A percentile compares a stretch with the other conserved stretches of the same genome.
Conservation (phyloP, 169 alveolate genomes). For the Cryptosporidium bovis region DNA sequence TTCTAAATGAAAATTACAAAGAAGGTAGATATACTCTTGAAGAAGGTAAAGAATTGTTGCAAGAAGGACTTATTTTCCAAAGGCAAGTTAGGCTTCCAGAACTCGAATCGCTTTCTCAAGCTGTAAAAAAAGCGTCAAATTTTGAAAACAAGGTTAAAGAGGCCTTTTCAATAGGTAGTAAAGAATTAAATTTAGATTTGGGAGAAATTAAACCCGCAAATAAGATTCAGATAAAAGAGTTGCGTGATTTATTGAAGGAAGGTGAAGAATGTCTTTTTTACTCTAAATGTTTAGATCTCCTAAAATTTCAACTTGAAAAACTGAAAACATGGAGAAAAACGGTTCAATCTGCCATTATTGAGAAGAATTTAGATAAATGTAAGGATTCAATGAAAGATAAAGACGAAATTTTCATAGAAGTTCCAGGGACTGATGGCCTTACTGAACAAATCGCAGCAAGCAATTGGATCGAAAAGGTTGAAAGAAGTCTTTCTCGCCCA, state of each 20-base stretch:
- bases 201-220: not conserved
- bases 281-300: slow-evolving; percentile 16
- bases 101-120: not conserved
- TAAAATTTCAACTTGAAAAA: slow-evolving; percentile 35
- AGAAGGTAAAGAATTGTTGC: slow-evolving; percentile 32
- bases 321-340: slow-evolving; percentile 57
- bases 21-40: slow-evolving; percentile 25
- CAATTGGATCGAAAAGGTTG: slow-evolving; percentile 73
- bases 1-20: slow-evolving; percentile 31
- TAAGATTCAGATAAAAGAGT: slow-evolving; percentile 15
- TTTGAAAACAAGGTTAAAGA: slow-evolving; percentile 46
- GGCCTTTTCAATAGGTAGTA: not conserved
- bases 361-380: slow-evolving; percentile 64
- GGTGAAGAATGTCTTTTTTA: slow-evolving; percentile 27
- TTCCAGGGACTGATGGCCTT: slow-evolving; percentile 52
- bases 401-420: slow-evolving; percentile 53
- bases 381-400: slow-evolving; percentile 67
- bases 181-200: not conserved
- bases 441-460: slow-evolving; percentile 74
- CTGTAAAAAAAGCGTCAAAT: slow-evolving; percentile 1
- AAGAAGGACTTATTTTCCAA: slow-evolving; percentile 24
- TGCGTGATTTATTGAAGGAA: slow-evolving; percentile 41
- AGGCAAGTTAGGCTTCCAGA: slow-evolving; percentile 57
- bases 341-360: slow-evolving; percentile 63
- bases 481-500: slow-evolving; percentile 57